Evolutionary conservation across 192 early-diverging fungal species (phyloP).

Genomic region (Bifiguratus adelaidae): DNA sequence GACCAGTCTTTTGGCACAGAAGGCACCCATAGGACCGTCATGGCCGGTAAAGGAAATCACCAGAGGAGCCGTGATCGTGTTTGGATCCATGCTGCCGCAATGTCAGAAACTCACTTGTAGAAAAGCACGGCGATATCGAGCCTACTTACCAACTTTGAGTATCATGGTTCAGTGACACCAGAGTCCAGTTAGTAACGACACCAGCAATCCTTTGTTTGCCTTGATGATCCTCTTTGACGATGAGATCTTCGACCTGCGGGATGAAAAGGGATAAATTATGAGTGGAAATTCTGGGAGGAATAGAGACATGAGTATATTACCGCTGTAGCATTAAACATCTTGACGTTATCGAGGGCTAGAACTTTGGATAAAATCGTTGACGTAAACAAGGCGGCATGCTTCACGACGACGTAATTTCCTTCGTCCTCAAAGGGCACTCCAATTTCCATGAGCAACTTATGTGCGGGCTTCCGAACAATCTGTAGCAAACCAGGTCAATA

Average conservation of each 20-base stretch:
- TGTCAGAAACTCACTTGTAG: too few species aligned
- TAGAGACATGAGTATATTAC: neutral
- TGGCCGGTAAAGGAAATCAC: slow-evolving; percentile 57
- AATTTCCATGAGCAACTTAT: slow-evolving; percentile 51
- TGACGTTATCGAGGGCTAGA: slow-evolving; percentile 48
- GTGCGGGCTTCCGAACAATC: slow-evolving; percentile 59
- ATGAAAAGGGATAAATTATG: neutral
- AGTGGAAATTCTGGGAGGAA: neutral
- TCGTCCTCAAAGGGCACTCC: slow-evolving; percentile 60
- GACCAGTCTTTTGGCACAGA: slow-evolving; percentile 51
- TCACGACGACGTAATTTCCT: slow-evolving; percentile 61
- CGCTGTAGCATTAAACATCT: slow-evolving; percentile 66
- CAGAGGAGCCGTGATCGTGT: slow-evolving; percentile 51
- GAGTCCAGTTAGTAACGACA: slow-evolving; percentile 68
- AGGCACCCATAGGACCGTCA: slow-evolving; percentile 61
- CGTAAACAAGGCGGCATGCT: slow-evolving; percentile 65
- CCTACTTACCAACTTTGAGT: slow-evolving; percentile 15
- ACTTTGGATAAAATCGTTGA: slow-evolving; percentile 59
- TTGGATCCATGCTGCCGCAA: slow-evolving; percentile 62
- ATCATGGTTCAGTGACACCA: slow-evolving; percentile 47
- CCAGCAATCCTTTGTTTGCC: slow-evolving; percentile 41
- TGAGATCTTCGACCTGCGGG: slow-evolving; percentile 43
- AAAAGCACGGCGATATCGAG: neutral
- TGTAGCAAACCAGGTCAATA: too few species aligned
- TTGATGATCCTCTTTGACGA: slow-evolving; percentile 31